phyloP scores from a whole-genome alignment of 805 yeast genomes.

The Cyberlindnera euphorbiae region DNA sequence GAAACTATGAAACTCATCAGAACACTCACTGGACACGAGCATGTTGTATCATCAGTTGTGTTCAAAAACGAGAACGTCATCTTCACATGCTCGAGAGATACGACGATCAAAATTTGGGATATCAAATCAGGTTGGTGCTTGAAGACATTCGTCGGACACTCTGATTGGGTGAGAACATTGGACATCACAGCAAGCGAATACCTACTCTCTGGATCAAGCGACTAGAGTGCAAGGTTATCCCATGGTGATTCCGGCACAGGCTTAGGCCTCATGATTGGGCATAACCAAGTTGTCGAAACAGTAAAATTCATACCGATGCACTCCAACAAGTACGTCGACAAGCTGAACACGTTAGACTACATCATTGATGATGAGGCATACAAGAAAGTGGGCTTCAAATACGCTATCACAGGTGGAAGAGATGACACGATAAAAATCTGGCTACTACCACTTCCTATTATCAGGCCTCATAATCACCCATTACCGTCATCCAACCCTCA shows the following conservation, averaged over 20 bases:
- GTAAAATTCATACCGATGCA: constrained; percentile 58
- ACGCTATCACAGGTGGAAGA: constrained; percentile 74
- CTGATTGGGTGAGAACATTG: constrained; percentile 81
- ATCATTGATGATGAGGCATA: constrained; percentile 24
- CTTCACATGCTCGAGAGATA: constrained; percentile 63
- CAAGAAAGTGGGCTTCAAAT: constrained; percentile 51
- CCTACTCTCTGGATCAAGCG: constrained; percentile 71
- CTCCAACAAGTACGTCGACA: constrained; percentile 46
- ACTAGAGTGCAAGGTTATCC: constrained; percentile 65
- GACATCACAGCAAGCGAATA: constrained; percentile 48
- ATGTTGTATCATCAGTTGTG: constrained; percentile 63
- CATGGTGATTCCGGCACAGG: constrained; percentile 66
- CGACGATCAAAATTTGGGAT: constrained; percentile 61
- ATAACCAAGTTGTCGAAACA: constrained; percentile 77
- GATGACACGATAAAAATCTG: constrained; percentile 73
- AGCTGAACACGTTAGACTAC: constrained; percentile 28
- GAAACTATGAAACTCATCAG: constrained; percentile 47
- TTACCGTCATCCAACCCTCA: constrained; percentile 56
- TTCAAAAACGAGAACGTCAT: constrained; percentile 45
- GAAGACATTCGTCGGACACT: constrained; percentile 68
- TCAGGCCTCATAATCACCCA: constrained; percentile 51
- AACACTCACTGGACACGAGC: constrained; percentile 81
- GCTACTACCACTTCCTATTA: constrained; percentile 65
- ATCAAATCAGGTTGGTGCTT: constrained; percentile 61
- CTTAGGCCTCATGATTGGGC: constrained; percentile 64